These are phyloP conservation scores for Coemansia sp. DNA, from an alignment of 192 early-diverging fungal genomes.

Conservation along the genomic window DNA sequence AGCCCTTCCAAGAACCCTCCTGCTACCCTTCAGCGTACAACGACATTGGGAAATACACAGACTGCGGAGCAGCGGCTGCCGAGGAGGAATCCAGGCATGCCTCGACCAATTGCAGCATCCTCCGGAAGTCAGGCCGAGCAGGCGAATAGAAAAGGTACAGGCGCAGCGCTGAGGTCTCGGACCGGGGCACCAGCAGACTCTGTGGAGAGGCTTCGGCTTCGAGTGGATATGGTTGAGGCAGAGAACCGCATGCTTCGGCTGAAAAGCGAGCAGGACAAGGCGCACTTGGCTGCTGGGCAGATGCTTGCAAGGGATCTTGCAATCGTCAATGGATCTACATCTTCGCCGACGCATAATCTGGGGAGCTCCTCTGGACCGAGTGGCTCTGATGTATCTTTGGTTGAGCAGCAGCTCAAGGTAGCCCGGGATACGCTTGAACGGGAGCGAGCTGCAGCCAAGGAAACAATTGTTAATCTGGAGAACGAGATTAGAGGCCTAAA, in stretches of 20 bases:
- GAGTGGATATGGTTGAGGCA: conserved; percentile 67
- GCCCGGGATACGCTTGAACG: conserved; percentile 28
- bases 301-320: conserved; percentile 55
- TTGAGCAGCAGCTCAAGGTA: conserved; percentile 29
- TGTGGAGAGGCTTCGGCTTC: conserved; percentile 59
- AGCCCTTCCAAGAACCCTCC: conserved; percentile 7
- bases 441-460: conserved; percentile 31
- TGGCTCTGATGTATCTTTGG: not conserved
- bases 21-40: conserved; percentile 3
- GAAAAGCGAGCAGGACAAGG: conserved; percentile 64
- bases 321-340: conserved; percentile 18
- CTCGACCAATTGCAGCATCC: conserved; percentile 7
- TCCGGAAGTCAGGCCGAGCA: not conserved
- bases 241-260: conserved; percentile 71
- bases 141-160: not conserved
- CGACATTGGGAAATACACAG: not conserved
- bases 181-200: conserved; percentile 12
- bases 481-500: conserved; percentile 8
- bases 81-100: not conserved
- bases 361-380: conserved; percentile 1
- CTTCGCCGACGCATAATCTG: conserved; percentile 10
- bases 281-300: conserved; percentile 57
- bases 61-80: not conserved
- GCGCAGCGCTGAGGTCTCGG: not conserved
- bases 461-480: conserved; percentile 29